Percentiles rank a stretch among this genome's conserved stretches.
These are phyloP conservation scores for Solanum habrochaites DNA, from an alignment of 257 asterid species.

Conservation along the genomic window DNA sequence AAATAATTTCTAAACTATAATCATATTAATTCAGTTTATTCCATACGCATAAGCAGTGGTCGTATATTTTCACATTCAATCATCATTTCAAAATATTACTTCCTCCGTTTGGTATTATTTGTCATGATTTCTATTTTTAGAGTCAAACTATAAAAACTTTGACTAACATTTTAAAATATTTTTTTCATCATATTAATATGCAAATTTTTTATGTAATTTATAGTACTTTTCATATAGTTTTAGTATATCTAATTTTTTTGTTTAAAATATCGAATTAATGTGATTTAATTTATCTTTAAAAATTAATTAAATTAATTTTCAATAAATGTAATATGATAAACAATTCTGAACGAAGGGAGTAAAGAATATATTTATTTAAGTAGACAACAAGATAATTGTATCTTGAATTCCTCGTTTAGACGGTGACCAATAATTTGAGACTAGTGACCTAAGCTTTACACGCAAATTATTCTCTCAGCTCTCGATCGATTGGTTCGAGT, in stretches of 20 bases:
- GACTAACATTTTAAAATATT: too few species aligned
- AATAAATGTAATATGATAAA: too few species aligned
- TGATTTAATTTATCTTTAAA: too few species aligned
- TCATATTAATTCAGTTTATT: neutral
- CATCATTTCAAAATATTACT: neutral
- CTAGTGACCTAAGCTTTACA: neutral
- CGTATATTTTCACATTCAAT: neutral
- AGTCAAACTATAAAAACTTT: too few species aligned
- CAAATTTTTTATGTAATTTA: too few species aligned
- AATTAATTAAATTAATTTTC: too few species aligned
- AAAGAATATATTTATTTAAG: neutral
- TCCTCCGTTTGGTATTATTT: too few species aligned
- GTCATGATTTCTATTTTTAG: too few species aligned
- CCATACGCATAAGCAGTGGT: neutral
- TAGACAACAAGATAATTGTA: neutral
- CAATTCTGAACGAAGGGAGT: fast-evolving
- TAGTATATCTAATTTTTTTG: too few species aligned
- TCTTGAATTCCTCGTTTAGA: neutral
- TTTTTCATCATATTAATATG: too few species aligned
- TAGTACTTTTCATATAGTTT: too few species aligned
- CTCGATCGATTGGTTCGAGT: neutral
- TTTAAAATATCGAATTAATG: too few species aligned
- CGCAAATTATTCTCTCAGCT: neutral
- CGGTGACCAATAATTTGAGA: neutral
- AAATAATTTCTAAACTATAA: neutral